phyloP scores from a whole-genome alignment of 345 rosid species.

The Trapa incisa region DNA sequence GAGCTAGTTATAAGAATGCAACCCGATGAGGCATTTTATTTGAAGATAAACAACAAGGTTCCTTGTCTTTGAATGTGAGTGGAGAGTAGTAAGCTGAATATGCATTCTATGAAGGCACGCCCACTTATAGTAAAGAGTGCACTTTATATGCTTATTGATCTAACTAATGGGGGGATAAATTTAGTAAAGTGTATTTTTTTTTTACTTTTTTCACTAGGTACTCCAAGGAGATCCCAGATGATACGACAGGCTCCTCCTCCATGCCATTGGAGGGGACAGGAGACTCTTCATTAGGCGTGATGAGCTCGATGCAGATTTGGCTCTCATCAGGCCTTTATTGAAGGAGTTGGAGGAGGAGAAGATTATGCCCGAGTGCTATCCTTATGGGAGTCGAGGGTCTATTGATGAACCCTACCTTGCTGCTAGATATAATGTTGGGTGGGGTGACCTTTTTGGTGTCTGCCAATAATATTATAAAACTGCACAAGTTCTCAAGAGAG shows the following conservation, averaged over 20 bases:
- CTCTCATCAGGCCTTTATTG: constrained; percentile 64
- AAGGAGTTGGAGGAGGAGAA: constrained; percentile 69
- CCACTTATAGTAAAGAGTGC: background rate
- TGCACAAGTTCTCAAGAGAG: too few relatives aligned
- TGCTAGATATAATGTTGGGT: constrained; percentile 64
- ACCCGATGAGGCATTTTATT: constrained; percentile 89
- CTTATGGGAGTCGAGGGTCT: constrained; percentile 87
- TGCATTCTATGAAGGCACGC: constrained; percentile 59
- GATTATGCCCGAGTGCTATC: constrained; percentile 65
- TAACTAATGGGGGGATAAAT: background rate
- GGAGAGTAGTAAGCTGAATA: constrained; percentile 75
- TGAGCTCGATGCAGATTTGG: constrained; percentile 88
- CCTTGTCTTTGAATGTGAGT: constrained; percentile 94
- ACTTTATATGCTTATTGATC: background rate
- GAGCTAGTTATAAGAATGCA: constrained; percentile 91
- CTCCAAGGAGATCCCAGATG: constrained; percentile 90
- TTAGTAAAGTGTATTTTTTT: background rate
- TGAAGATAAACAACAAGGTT: constrained; percentile 91
- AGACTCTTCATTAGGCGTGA: constrained; percentile 83
- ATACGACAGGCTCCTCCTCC: constrained; percentile 82
- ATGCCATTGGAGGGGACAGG: constrained; percentile 90
- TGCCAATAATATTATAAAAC: constrained; percentile 23
- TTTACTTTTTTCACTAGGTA: constrained; percentile 25
- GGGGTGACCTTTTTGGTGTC: constrained; percentile 58
- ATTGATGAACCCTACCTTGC: constrained; percentile 88